phyloP scores from a whole-genome alignment of 495 filamentous ascomycete genomes.

The Aspergillus egyptiacus region DNA sequence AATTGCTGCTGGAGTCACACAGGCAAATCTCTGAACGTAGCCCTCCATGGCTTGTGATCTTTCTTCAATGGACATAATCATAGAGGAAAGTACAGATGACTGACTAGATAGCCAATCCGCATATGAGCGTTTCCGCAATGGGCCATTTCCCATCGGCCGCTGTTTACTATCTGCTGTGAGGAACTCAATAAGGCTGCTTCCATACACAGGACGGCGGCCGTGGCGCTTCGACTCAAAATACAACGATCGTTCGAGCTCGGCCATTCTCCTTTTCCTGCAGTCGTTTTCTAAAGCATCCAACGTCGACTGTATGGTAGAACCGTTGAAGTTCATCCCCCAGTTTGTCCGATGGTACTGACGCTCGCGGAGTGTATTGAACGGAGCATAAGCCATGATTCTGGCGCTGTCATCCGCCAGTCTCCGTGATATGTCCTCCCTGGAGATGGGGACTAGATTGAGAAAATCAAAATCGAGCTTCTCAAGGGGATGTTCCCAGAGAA shows the following conservation, averaged over 20 bases:
- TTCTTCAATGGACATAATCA: constrained; percentile 68
- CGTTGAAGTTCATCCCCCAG: constrained; percentile 54
- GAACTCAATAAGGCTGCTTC: constrained; percentile 64
- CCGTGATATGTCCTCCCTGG: constrained; percentile 60
- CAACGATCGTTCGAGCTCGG: constrained; percentile 71
- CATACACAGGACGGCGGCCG: constrained; percentile 75
- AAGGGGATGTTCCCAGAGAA: constrained; percentile 62
- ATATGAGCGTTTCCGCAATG: constrained; percentile 36
- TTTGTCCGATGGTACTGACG: constrained; percentile 57
- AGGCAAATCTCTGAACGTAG: constrained; percentile 80
- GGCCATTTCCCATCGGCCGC: constrained; percentile 35
- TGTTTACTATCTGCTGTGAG: constrained; percentile 56
- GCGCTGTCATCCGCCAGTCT: constrained; percentile 55
- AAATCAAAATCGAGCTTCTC: constrained; percentile 65
- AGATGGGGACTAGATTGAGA: constrained; percentile 73
- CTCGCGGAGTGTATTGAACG: constrained; percentile 57
- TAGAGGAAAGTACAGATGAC: constrained; percentile 60
- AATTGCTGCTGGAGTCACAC: constrained; percentile 81
- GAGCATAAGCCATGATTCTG: constrained; percentile 56
- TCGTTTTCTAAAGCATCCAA: constrained; percentile 67
- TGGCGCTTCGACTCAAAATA: constrained; percentile 77
- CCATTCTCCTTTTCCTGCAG: constrained; percentile 63
- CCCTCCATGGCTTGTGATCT: constrained; percentile 64
- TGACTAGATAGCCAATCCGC: constrained; percentile 70
- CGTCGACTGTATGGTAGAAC: constrained; percentile 60